A percentile compares a stretch with the other conserved stretches of the same genome.
phyloP scores from a whole-genome alignment of 2,329 filamentous ascomycete genomes.

The Fusarium albosuccineum region DNA sequence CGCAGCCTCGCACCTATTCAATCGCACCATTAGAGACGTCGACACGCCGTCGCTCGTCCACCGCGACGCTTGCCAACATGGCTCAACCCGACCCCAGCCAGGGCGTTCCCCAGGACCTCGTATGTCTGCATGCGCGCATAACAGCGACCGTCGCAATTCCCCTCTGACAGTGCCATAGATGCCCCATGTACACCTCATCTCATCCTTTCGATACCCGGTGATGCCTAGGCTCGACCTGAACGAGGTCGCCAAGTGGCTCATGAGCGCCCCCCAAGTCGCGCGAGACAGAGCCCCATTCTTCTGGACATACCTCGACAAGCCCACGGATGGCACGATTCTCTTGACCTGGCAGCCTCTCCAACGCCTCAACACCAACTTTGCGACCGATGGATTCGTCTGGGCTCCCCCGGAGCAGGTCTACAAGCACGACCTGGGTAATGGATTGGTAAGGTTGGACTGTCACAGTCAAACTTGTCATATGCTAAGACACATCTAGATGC shows the following conservation, averaged over 20 bases:
- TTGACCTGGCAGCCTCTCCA: constrained; percentile 89
- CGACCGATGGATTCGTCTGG: constrained; percentile 95
- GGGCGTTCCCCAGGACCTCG: constrained; percentile 58
- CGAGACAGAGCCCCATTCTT: constrained; percentile 88
- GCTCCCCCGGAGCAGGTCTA: constrained; percentile 83
- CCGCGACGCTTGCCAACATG: constrained; percentile 50
- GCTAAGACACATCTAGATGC: constrained; percentile 66
- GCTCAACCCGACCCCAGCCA: constrained; percentile 58
- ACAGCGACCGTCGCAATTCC: constrained; percentile 4
- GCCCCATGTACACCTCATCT: constrained; percentile 90
- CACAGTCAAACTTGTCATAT: background rate
- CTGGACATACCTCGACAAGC: constrained; percentile 91
- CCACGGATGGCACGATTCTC: constrained; percentile 83
- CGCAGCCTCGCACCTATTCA: constrained; percentile 16
- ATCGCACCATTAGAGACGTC: constrained; percentile 36
- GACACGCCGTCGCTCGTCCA: constrained; percentile 24
- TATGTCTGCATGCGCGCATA: constrained; percentile 43
- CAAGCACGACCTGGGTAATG: constrained; percentile 77
- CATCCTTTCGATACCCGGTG: constrained; percentile 82
- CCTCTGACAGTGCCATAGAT: constrained; percentile 65
- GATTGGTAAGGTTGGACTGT: constrained; percentile 60
- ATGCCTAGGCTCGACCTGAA: constrained; percentile 78
- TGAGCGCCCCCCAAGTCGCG: constrained; percentile 86
- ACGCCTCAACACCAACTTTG: constrained; percentile 78
- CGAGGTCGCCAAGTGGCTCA: constrained; percentile 85